Base-by-base conservation (phyloP, 306 rosid genomes). In the Luffa acutangula region DNA sequence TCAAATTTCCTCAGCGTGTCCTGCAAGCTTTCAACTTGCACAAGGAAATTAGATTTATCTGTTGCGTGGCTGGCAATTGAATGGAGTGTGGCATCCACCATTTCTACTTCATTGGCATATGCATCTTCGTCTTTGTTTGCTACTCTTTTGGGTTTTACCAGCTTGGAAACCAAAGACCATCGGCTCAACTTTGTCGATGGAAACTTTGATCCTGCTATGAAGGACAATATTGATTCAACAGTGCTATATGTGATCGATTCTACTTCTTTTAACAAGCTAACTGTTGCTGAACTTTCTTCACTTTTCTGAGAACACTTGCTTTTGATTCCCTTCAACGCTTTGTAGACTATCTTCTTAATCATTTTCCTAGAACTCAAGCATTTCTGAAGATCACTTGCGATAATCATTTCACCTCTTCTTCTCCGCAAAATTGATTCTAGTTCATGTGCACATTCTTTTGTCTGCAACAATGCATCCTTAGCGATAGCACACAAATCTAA, bases 401-500 rank as follows among this genome's bases (percentile, higher is more conserved):
- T 70, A 9, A 18, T 81, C 42, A 13, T 31, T 76, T 85, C 81
- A 69, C 52, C 58, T 64, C 82, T 59, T 70, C 56, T 79, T 65
- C 85, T 21, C 31, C 85, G 57, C 36, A 86, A 34, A 63, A 71
- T 46, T 5, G 85, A 86, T 72, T 69, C 83, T 21, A 81, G 37
- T 7, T 84, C 78, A 7, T 18, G 64, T 1, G 14, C 39, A 51
- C 49, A 76, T 49, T 83, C 76, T 64, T 79, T 79, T 21, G 83
- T 78, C 64, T 73, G 76, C 60, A 56, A 36, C 60, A 85, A 18
- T 3, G 73, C 75, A 37, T 80, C 84, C 66, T 80, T 85, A 8
- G 86, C 88, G 1, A 41, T 71, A 39, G 65, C 71, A 49, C 85
- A 82, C 52, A 82, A 79, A 64, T 85, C 88, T 78, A 77, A 70